phyloP scores from a whole-genome alignment of 768 basidiomycete genomes.

The Cystoderma amianthinum region DNA sequence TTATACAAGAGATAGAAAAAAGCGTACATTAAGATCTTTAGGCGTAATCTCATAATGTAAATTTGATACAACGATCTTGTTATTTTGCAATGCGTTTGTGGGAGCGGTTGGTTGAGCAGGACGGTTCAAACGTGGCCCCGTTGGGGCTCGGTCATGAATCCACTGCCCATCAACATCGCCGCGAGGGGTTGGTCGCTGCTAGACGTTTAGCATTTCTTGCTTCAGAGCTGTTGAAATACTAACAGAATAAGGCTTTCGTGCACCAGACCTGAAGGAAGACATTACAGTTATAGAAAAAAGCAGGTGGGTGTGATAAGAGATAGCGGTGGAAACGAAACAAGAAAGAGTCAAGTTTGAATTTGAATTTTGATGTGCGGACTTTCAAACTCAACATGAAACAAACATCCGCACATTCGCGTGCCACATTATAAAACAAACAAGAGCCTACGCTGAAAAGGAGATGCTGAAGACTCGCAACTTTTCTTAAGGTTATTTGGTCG shows the following conservation, averaged over 20 bases:
- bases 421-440: no score
- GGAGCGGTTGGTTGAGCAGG: constrained; percentile 8
- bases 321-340: constrained; percentile 5
- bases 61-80: constrained; percentile 73
- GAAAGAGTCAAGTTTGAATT: not conserved
- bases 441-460: no score
- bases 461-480: no score
- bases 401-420: no score
- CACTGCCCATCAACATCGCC: constrained; percentile 56
- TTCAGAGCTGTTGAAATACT: no score
- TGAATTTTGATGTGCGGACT: no score
- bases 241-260: constrained; percentile 37
- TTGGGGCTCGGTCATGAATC: constrained; percentile 71
- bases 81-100: constrained; percentile 24
- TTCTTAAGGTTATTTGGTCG: no score
- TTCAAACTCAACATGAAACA: no score
- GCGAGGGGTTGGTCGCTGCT: constrained; percentile 48
- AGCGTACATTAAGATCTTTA: constrained; percentile 81
- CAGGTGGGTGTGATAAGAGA: constrained; percentile 3
- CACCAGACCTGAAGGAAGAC: constrained; percentile 18
- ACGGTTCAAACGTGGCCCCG: constrained; percentile 20
- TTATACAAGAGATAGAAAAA: no score
- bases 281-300: no score
- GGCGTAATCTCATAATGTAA: constrained; percentile 89
- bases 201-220: no score